Conservation (phyloP, 805 yeast genomes). For the Suhomyces prunicola region DNA sequence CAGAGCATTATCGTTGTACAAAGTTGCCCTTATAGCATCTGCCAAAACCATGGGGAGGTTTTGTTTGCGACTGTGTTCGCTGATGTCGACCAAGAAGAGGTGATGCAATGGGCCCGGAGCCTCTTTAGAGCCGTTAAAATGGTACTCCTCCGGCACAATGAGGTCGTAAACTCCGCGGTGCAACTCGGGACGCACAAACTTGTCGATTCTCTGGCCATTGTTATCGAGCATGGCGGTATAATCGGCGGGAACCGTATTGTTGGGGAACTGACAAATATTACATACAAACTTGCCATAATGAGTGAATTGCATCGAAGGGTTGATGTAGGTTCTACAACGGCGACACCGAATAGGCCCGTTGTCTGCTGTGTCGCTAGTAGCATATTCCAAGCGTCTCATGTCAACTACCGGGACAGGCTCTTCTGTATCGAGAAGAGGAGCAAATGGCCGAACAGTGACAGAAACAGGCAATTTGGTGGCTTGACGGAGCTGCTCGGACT, state of each 20-base stretch:
- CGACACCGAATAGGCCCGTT: conserved; percentile 82
- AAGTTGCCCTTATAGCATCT: conserved; percentile 62
- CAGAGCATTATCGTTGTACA: conserved; percentile 31
- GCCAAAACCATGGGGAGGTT: conserved; percentile 62
- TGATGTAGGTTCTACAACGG: conserved; percentile 87
- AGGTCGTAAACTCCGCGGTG: conserved; percentile 83
- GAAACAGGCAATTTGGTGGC: conserved; percentile 80
- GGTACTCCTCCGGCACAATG: conserved; percentile 70
- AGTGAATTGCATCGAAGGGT: conserved; percentile 73
- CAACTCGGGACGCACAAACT: conserved; percentile 67
- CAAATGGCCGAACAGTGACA: conserved; percentile 80
- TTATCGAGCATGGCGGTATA: conserved; percentile 63
- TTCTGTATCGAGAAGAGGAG: conserved; percentile 47
- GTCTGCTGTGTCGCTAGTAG: conserved; percentile 25
- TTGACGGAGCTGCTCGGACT: conserved; percentile 61
- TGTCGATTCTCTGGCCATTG: conserved; percentile 62
- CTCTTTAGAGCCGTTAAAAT: conserved; percentile 42
- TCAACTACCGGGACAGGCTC: conserved; percentile 70
- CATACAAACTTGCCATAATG: conserved; percentile 67
- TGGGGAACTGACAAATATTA: conserved; percentile 76
- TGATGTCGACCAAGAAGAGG: conserved; percentile 70
- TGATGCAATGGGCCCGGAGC: conserved; percentile 50
- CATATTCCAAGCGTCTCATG: conserved; percentile 32
- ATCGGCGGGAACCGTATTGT: conserved; percentile 64
- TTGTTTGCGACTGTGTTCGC: conserved; percentile 54